phyloP scores from a whole-genome alignment of 2,329 filamentous ascomycete genomes.

The Botryotinia globosa region DNA sequence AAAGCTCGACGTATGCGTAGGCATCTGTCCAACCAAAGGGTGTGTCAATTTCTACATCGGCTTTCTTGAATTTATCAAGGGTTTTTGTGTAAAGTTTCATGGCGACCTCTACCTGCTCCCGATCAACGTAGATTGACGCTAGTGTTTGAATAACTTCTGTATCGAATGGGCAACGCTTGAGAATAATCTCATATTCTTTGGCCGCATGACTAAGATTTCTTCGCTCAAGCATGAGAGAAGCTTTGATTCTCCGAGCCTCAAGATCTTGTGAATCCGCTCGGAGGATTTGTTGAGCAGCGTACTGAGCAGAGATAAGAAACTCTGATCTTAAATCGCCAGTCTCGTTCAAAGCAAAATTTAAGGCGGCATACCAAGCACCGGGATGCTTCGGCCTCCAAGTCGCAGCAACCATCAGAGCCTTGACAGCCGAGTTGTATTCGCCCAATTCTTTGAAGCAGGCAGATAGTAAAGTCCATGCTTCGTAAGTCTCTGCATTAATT shows the following conservation, averaged over 20 bases:
- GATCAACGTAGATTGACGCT: slow-evolving; percentile 39
- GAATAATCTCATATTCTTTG: slow-evolving; percentile 54
- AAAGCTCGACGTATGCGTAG: slow-evolving; percentile 80
- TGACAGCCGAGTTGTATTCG: slow-evolving; percentile 55
- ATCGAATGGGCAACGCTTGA: slow-evolving; percentile 50
- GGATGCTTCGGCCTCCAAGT: slow-evolving; percentile 61
- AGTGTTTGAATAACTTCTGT: slow-evolving; percentile 39
- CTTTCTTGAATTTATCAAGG: slow-evolving; percentile 34
- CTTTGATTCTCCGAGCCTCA: slow-evolving; percentile 59
- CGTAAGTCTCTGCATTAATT: slow-evolving; percentile 64
- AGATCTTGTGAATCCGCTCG: slow-evolving; percentile 52
- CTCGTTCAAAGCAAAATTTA: slow-evolving; percentile 53
- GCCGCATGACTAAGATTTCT: slow-evolving; percentile 54
- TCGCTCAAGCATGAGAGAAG: slow-evolving; percentile 54
- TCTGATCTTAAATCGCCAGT: slow-evolving; percentile 47
- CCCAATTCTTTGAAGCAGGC: slow-evolving; percentile 61
- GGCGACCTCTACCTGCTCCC: slow-evolving; percentile 36
- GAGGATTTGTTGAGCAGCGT: slow-evolving; percentile 60
- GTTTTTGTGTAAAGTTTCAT: slow-evolving; percentile 38
- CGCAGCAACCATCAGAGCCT: slow-evolving; percentile 59
- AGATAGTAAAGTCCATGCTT: slow-evolving; percentile 62
- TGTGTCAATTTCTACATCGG: slow-evolving; percentile 19
- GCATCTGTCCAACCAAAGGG: slow-evolving; percentile 69
- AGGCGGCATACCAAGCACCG: slow-evolving; percentile 56
- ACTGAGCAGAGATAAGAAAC: slow-evolving; percentile 53